Base-by-base conservation (phyloP, 768 basidiomycete genomes). In the Boletus coccyginus region DNA sequence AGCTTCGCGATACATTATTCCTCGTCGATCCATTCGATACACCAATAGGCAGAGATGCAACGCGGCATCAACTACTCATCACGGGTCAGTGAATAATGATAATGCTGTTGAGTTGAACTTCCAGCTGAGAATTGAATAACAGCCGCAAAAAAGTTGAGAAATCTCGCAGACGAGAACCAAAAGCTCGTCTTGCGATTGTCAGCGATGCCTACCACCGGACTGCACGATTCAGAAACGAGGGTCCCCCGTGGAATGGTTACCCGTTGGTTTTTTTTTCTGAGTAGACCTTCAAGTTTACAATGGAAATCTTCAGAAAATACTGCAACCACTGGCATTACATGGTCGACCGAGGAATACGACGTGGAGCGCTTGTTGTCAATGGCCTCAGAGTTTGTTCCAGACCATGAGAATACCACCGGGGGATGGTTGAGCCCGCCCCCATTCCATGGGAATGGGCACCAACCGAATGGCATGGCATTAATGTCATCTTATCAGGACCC, bases 121-220 rank as follows among this genome's bases (percentile, higher is more conserved):
- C 13, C 17, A 19, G 13, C 54, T 66, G 39, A 66, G 9, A 29
- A 36, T 53, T n/a, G 5, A 11, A 19, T n/a, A 24, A 59, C 40
- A 50, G 76, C 82, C 45, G 80, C 81, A 2, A 81, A 78, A 75
- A 79, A 83, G 68, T 77, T 81, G 78, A 56, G 64, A 47, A 52
- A 59, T 33, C 67, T 67, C 7, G 64, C 64, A 2, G 58, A 66
- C 16, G 64, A 67, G 36, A 67, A 67, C 43, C 53, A 69, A 61
- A 52, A 53, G 7, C 65, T 66, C 17, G 35, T 49, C 12, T 29
- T 52, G 13, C 46, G 16, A 32, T 10, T 69, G 39, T 66, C 63
- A 41, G 63, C 54, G 7, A 39, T 54, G n/a, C 48, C 60, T 31
- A 42, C 38, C 17, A 8, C n/a, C 45, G 47, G 13, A 3, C 5